Conservation (phyloP, 1,284 basidiomycete genomes). For the Melampsora larici-populina region DNA sequence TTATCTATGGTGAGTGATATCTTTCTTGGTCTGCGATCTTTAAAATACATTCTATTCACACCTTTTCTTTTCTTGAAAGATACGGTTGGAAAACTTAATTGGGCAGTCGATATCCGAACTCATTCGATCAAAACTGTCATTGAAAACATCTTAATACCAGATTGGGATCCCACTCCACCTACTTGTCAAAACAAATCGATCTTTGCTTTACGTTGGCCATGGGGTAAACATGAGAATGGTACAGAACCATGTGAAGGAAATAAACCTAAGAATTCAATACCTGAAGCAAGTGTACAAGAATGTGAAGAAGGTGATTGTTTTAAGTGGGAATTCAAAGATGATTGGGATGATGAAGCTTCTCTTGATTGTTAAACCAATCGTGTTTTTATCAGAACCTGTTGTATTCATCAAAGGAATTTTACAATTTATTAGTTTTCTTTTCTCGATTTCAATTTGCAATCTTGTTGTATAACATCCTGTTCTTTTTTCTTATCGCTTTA, state of each 20-base stretch:
- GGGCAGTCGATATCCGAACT: slow-evolving; percentile 42
- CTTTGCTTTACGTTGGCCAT: slow-evolving; percentile 28
- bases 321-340: slow-evolving; percentile 35
- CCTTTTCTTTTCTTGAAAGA: slow-evolving; percentile 7
- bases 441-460: no score
- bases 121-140: slow-evolving; percentile 42
- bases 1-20: slow-evolving; percentile 33
- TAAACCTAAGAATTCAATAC: slow-evolving; percentile 14
- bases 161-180: slow-evolving; percentile 19
- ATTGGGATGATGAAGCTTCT: slow-evolving; percentile 25
- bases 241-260: slow-evolving; percentile 17
- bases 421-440: no score
- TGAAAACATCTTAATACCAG: slow-evolving; percentile 26
- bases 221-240: slow-evolving; percentile 17
- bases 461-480: no score
- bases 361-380: not conserved
- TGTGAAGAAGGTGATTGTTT: slow-evolving; percentile 34
- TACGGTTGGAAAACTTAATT: slow-evolving; percentile 38
- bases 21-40: not conserved
- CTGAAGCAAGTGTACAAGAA: slow-evolving; percentile 12
- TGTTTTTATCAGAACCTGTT: no score
- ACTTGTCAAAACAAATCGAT: not conserved
- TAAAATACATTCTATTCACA: not conserved
- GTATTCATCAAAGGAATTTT: no score
- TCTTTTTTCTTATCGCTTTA: no score